A percentile compares a stretch with the other conserved stretches of the same genome.
Conservation (phyloP, 345 rosid genomes). For the Viola odorata region DNA sequence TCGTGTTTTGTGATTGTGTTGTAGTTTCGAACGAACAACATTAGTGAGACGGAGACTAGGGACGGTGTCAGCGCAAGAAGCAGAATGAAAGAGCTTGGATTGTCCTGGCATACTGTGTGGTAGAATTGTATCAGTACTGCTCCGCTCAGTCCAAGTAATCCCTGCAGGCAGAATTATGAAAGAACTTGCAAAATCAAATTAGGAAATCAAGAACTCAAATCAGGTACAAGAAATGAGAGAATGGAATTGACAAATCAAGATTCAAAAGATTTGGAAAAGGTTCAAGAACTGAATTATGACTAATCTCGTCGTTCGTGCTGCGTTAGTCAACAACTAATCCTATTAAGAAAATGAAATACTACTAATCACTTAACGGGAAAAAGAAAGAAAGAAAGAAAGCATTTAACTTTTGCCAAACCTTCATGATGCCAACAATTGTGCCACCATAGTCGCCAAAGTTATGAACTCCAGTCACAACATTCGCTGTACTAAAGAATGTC, state of each 20-base stretch:
- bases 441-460: conserved; percentile 69
- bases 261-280: too few relatives aligned
- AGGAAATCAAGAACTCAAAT: neutral
- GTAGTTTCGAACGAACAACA: conserved; percentile 55
- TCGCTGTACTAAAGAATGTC: conserved; percentile 66
- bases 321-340: too few relatives aligned
- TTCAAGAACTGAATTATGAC: too few relatives aligned
- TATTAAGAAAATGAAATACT: neutral
- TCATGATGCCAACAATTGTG: conserved; percentile 83
- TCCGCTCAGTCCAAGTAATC: conserved; percentile 87
- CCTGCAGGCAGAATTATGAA: conserved; percentile 35
- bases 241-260: too few relatives aligned
- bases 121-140: conserved; percentile 72
- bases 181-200: neutral
- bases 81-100: conserved; percentile 58
- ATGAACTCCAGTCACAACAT: conserved; percentile 72
- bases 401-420: conserved; percentile 33
- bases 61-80: conserved; percentile 61
- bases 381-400: neutral
- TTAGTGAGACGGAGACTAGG: conserved; percentile 47
- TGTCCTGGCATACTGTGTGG: conserved; percentile 42
- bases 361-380: neutral
- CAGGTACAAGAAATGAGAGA: too few relatives aligned
- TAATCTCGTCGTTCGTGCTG: too few relatives aligned
- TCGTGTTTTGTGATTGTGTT: conserved; percentile 40